Evolutionary conservation across 2,329 filamentous ascomycete genomes (phyloP), one percentile per base, ranked within the genome.

Genomic region (Trichoderma lentiforme): DNA sequence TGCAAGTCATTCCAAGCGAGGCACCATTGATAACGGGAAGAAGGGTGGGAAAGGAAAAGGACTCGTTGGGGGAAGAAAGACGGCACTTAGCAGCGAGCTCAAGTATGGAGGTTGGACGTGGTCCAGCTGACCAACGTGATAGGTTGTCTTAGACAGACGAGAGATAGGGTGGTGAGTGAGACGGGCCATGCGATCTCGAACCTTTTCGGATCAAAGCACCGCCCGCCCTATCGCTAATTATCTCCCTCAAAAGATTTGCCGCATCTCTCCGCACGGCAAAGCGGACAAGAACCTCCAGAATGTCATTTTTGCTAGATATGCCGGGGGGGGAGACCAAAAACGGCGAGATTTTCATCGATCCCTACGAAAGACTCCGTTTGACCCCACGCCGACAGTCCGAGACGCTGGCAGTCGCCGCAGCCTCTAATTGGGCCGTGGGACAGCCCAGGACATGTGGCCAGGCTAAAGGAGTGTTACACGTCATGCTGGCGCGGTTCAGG

Each of bases 331-430:
- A 32, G 14, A 21, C 34, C 32, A 67, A 43, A 58, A 58, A 43
- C 24, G 64, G 34, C 30, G 56, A 61, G 26, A 60, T 69, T 34
- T 61, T 69, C 66, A 34, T 61, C 26, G 56, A 47, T 24, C 26
- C 24, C 36, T 34, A 39, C 66, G 15, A 43, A 39, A 3, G 18
- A 61, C 30, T 21, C 39, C 28, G 56, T n/a, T 58, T 32, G 32
- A 26, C 34, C 66, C 66, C 66, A 69, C 66, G 57, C 66, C 66
- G 66, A 69, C 57, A 51, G 57, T 51, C 66, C 66, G 66, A 36
- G 36, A 34, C 18, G 28, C 12, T 57, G 32, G 39, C 18, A 32
- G 66, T 53, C n/a, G n/a, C n/a, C 15, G 39, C 4, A 34, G 66
- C 57, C 66, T 18, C 47, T 57, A 30, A 66, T 66, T 66, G 63